Evolutionary conservation across 352 stramenopile species (phyloP), one percentile per base, ranked within the genome.

Genomic region (Pythium myriotylum): DNA sequence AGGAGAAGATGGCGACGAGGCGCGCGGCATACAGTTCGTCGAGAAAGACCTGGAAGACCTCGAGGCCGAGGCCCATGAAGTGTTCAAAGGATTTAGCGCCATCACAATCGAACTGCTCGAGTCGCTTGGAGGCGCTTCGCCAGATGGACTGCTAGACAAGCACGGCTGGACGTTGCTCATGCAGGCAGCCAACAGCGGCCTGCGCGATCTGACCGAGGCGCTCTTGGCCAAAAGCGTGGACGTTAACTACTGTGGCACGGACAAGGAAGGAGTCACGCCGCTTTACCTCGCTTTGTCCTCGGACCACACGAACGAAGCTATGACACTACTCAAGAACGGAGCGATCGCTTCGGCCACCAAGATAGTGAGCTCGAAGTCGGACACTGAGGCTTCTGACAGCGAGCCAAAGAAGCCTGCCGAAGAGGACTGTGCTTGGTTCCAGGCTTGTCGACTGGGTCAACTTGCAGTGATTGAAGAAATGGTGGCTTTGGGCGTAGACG

Each of bases 121-220:
- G 39, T 41, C 57, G 39, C 53, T 88, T 33, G 63, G 54, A 23
- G 40, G 29, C 29, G 57, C 70, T 10, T 68, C 75, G 43, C 66
- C 67, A 1, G 76, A 90, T 66, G 54, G 53, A 23, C 73, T 91
- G 16, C 58, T 91, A 33, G 86, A 93, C 67, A 76, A 81, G 24
- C 72, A 91, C 45, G 86, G 86, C 3, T 95, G 86, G 86, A 93
- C 86, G 53, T 68, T 95, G 50, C 69, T 95, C 43, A 95, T 95
- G 84, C 86, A 95, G 64, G 82, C 86, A 4, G 81, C 81, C 17
- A 95, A 92, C 72, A 88, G 71, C 19, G 84, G 83, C 1, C 72
- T 95, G 9, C 67, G 60, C 23, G 73, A 81, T 37, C 70, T 95
- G 26, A 57, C 75, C 27, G 66, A 91, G 41, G 76, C 77, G 57